Base-by-base conservation (phyloP, 2,329 filamentous ascomycete species). In the Catunica adiposa region DNA sequence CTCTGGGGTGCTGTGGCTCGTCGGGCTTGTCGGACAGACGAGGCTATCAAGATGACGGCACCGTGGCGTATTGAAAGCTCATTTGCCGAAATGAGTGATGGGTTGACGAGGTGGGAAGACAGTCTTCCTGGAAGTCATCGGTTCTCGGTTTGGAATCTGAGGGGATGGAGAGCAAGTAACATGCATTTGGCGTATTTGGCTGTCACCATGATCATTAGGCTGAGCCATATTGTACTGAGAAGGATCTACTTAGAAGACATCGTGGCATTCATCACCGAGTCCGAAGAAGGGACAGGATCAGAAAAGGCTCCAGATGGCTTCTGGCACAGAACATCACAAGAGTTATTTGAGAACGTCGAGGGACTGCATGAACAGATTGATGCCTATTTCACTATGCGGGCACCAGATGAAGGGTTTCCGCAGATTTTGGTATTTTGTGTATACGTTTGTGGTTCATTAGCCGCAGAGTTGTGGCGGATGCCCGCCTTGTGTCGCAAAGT, bases 361-460 rank as follows among this genome's bases (percentile, higher is more conserved):
- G 59, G 61, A 17, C 62, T 70, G 3, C 63, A 69, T 60, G 65
- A 69, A 54, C 66, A 69, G 56, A 65, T 70, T 47, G 63, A 65
- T 8, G 65, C 64, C 3, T 68, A 62, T 54, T 64, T 65, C 42
- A 58, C 59, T 22, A 59, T 64, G 52, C 61, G 65, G 2, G 58
- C 61, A 3, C 59, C 54, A 7, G 64, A 62, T n/a, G 62, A 68
- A 44, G 64, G 64, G 0, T 67, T 65, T 50, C 66, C 65, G 5
- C 66, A 63, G 53, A 66, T 70, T 23, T 62, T 70, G 5, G 68
- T 68, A 8, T 70, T 70, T 50, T 70, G 67, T 53, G 64, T 67
- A 38, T 70, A 70, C 60, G 65, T 68, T 50, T 70, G 68, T 58
- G 68, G 68, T 8, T 69, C 67, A 0, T 61, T 70, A n/a, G 64